Conservation (phyloP, 306 rosid species). For the Cotoneaster glaucophyllus region DNA sequence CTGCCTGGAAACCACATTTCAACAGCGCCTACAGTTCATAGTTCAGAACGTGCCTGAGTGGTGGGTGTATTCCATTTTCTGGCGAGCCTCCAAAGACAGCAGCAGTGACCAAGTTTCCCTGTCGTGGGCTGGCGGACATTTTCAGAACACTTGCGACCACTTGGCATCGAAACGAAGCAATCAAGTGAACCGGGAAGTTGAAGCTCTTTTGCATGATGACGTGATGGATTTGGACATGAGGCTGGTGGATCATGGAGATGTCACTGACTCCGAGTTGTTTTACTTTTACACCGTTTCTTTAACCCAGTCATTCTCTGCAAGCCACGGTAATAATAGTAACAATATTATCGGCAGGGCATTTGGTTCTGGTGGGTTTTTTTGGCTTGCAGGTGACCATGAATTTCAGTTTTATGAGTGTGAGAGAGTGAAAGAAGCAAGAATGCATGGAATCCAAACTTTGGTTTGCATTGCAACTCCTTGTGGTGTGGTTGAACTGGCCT, state of each 20-base stretch:
- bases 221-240: neutral
- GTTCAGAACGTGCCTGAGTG: neutral
- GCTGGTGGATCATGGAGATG: neutral
- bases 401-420: no score
- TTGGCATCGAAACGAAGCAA: neutral
- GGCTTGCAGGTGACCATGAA: no score
- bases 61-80: neutral
- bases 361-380: no score
- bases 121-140: neutral
- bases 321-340: no score
- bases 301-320: no score
- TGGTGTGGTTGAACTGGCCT: no score
- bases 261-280: slow-evolving; percentile 9
- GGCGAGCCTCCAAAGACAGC: neutral
- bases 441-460: no score
- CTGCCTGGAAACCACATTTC: neutral
- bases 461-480: no score
- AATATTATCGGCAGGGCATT: no score
- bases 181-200: neutral
- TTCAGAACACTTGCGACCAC: neutral
- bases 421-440: no score
- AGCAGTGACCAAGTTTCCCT: neutral
- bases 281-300: slow-evolving; percentile 22
- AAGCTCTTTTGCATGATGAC: neutral
- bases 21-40: neutral